phyloP scores from a whole-genome alignment of 768 basidiomycete species.

The Strobilomyces echinocephalus region DNA sequence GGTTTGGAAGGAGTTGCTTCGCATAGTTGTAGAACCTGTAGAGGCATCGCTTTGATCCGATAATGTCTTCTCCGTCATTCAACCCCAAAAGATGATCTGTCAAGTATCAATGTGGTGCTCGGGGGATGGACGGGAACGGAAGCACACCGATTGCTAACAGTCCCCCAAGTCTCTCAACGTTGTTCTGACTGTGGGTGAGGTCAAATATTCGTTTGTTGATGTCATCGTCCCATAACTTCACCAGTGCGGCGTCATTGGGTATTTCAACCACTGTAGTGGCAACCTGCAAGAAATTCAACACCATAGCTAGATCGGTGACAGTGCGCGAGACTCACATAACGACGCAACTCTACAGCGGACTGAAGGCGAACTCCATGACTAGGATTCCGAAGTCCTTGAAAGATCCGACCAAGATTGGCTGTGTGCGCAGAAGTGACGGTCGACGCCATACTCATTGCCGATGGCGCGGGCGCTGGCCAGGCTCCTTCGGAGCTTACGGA shows the following conservation, averaged over 20 bases:
- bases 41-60: conserved; percentile 74
- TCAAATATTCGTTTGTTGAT: conserved; percentile 78
- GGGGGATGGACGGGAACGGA: neutral
- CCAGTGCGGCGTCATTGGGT: conserved; percentile 73
- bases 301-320: conserved; percentile 1
- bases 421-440: conserved; percentile 50
- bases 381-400: conserved; percentile 60
- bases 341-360: conserved; percentile 67
- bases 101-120: conserved; percentile 5
- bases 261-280: conserved; percentile 70
- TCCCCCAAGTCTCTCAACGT: conserved; percentile 79
- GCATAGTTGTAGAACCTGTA: conserved; percentile 92
- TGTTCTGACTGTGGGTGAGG: conserved; percentile 76
- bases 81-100: conserved; percentile 70
- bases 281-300: conserved; percentile 44
- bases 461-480: conserved; percentile 6
- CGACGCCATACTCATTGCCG: conserved; percentile 52
- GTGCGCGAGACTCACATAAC: conserved; percentile 52
- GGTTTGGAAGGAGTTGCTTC: conserved; percentile 84
- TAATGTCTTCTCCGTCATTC: conserved; percentile 74
- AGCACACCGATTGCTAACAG: conserved; percentile 78
- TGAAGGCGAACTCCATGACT: conserved; percentile 60
- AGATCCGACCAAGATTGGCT: conserved; percentile 63
- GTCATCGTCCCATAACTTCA: conserved; percentile 81
- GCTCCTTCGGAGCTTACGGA: conserved; percentile 5